phyloP scores from a whole-genome alignment of 164 flowering plant genomes.

The Kalanchoe fedtschenkoi region DNA sequence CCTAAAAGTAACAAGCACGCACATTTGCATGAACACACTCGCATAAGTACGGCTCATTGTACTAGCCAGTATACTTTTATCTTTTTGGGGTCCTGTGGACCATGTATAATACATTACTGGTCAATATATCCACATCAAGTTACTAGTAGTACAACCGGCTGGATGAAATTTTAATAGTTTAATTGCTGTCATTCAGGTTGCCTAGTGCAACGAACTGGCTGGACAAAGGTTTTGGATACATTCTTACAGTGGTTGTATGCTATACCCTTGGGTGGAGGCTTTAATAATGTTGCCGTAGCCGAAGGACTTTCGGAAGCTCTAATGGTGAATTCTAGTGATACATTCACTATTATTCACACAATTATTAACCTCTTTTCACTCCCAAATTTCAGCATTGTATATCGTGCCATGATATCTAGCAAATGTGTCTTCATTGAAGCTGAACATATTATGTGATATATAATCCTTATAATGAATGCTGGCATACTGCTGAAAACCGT shows the following conservation, averaged over 20 bases:
- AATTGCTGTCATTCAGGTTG: slow-evolving; percentile 39
- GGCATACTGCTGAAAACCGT: not conserved
- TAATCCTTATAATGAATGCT: not conserved
- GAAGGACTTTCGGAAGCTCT: slow-evolving; percentile 93
- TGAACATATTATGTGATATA: not conserved
- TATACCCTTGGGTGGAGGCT: slow-evolving; percentile 81
- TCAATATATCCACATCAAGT: not conserved
- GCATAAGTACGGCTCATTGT: not conserved
- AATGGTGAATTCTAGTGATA: slow-evolving; percentile 36
- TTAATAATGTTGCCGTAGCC: slow-evolving; percentile 78
- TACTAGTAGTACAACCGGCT: not conserved
- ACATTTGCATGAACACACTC: not conserved
- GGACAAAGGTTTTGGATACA: slow-evolving; percentile 68
- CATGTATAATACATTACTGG: not conserved
- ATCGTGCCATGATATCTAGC: not conserved
- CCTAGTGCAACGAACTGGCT: slow-evolving; percentile 73
- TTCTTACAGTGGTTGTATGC: slow-evolving; percentile 78
- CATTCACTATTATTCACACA: not conserved
- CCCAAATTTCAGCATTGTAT: no score
- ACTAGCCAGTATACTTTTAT: not conserved
- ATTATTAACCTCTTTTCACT: not conserved
- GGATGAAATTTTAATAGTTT: not conserved
- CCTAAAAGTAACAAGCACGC: not conserved
- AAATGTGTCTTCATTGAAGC: not conserved
- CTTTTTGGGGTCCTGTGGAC: not conserved